Percentiles rank a stretch among this genome's conserved stretches.
Conservation (phyloP, 768 basidiomycete species). For the Mycena indigotica region DNA sequence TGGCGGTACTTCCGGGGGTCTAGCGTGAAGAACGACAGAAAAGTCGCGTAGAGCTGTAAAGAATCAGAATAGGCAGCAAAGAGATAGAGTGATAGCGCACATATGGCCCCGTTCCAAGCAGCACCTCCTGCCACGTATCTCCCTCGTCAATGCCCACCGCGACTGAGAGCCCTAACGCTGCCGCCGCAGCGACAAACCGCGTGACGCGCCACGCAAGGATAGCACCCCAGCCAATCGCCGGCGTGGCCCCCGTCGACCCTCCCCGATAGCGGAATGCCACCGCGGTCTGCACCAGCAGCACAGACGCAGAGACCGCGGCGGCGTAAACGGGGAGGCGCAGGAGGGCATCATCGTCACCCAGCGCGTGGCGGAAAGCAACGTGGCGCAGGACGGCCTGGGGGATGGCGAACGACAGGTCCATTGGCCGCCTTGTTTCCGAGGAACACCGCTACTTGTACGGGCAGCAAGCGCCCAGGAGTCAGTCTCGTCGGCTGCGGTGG, state of each 20-base stretch:
- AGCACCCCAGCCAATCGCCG: background rate
- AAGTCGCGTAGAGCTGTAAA: background rate
- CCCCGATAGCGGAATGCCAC: background rate
- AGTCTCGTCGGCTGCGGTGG: too few species aligned
- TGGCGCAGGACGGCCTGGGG: background rate
- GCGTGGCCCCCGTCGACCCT: background rate
- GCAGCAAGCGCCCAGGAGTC: too few species aligned
- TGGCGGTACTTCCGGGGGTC: background rate
- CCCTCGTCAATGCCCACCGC: background rate
- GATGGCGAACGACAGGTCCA: background rate
- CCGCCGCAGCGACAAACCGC: background rate
- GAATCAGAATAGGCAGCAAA: background rate
- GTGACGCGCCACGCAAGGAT: background rate
- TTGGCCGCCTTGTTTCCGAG: too few species aligned
- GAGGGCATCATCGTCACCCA: background rate
- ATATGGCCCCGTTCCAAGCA: background rate
- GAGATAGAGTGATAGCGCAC: background rate
- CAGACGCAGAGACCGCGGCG: background rate
- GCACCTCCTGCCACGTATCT: background rate
- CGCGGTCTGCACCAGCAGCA: background rate
- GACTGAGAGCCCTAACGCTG: background rate
- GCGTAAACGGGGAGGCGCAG: background rate
- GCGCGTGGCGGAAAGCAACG: background rate
- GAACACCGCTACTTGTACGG: too few species aligned
- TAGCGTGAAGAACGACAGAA: background rate